Evolutionary conservation across 1,139 yeast species (phyloP).

Genomic region (Candida pseudocylindracea): DNA sequence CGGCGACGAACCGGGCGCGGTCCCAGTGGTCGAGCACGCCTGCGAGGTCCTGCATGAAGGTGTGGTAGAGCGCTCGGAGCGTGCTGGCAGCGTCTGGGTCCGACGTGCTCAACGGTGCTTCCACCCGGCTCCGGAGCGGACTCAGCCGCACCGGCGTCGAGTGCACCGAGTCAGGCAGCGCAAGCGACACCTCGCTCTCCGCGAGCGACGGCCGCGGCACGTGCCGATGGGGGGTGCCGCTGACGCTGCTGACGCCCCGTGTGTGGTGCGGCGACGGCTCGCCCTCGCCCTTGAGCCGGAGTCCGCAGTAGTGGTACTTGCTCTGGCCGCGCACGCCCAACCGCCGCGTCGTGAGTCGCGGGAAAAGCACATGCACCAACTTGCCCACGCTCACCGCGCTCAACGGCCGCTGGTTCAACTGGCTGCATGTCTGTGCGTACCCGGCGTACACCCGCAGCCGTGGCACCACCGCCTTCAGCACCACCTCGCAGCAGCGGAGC

Average conservation of each 20-base stretch:
- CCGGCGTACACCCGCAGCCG: conserved; percentile 65
- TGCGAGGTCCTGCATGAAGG: conserved; percentile 1
- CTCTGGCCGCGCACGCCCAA: conserved; percentile 80
- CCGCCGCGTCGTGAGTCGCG: conserved; percentile 59
- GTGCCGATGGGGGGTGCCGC: neutral
- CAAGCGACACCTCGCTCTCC: neutral
- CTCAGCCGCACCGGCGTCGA: neutral
- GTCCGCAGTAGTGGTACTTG: conserved; percentile 81
- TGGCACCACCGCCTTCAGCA: conserved; percentile 58
- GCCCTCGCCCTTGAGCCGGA: conserved; percentile 32
- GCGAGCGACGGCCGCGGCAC: neutral
- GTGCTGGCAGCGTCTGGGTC: too few species aligned
- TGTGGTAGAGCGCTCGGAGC: too few species aligned
- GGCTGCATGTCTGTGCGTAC: conserved; percentile 55
- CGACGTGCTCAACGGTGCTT: too few species aligned
- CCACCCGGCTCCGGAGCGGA: neutral
- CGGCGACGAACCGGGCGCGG: neutral
- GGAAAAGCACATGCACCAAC: conserved; percentile 51
- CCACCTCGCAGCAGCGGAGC: conserved; percentile 40
- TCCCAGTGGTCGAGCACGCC: conserved; percentile 1
- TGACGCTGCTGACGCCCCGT: neutral
- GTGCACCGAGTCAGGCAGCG: too few species aligned
- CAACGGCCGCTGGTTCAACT: conserved; percentile 41
- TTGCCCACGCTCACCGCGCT: conserved; percentile 84
- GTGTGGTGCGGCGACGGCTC: neutral